Conservation (phyloP, 2,329 filamentous ascomycete genomes). For the Penicillium sp. region DNA sequence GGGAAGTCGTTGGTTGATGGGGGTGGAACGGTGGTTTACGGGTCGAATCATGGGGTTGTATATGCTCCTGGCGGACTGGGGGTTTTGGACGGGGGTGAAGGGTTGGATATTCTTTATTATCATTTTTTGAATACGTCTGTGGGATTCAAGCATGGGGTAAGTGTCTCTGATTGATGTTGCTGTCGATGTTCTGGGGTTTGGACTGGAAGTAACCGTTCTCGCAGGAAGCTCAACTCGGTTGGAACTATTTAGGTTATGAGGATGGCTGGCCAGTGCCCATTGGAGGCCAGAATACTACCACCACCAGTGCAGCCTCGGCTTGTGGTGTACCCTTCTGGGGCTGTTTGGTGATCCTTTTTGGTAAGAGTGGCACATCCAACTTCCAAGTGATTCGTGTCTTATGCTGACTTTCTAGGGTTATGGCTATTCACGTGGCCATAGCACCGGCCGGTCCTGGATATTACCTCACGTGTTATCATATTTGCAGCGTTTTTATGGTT, state of each 20-base stretch:
- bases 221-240: slow-evolving; percentile 38
- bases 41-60: slow-evolving; percentile 37
- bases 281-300: slow-evolving; percentile 1
- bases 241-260: slow-evolving; percentile 37
- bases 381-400: not conserved
- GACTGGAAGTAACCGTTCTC: not conserved
- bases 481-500: slow-evolving; percentile 5
- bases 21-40: slow-evolving; percentile 37
- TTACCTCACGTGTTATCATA: slow-evolving; percentile 2
- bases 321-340: slow-evolving; percentile 7
- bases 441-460: not conserved
- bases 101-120: slow-evolving; percentile 39
- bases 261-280: slow-evolving; percentile 37
- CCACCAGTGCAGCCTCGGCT: not conserved
- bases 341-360: slow-evolving; percentile 5
- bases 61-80: slow-evolving; percentile 42
- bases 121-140: slow-evolving; percentile 39
- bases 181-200: not conserved
- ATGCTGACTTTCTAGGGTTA: slow-evolving; percentile 6
- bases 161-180: slow-evolving; percentile 14
- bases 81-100: slow-evolving; percentile 25
- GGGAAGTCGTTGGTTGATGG: slow-evolving; percentile 28
- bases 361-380: slow-evolving; percentile 6
- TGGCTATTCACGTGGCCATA: slow-evolving; percentile 18
- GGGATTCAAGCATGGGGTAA: slow-evolving; percentile 28